Percentiles rank a stretch among this genome's conserved stretches.
phyloP scores from a whole-genome alignment of 2,329 filamentous ascomycete species.

The Calonectria naviculata region DNA sequence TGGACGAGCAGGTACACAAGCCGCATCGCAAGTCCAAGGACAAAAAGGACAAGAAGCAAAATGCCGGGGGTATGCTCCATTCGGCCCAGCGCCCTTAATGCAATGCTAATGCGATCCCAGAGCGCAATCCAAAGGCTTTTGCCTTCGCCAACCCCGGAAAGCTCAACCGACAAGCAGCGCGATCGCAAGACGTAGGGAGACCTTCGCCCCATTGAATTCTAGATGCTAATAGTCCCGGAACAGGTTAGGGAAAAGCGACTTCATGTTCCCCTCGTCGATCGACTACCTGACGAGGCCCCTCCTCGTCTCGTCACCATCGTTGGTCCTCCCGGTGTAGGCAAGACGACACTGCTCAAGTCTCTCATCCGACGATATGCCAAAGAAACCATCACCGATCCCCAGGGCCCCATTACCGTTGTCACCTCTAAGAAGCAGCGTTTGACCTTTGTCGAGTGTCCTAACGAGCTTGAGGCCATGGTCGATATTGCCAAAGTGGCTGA shows the following conservation, averaged over 20 bases:
- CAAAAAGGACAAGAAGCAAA: slow-evolving; percentile 75
- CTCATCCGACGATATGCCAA: slow-evolving; percentile 95
- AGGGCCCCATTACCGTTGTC: slow-evolving; percentile 93
- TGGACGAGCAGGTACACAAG: slow-evolving; percentile 87
- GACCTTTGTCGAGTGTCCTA: slow-evolving; percentile 97
- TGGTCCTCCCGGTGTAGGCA: slow-evolving; percentile 93
- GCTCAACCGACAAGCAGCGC: slow-evolving; percentile 78
- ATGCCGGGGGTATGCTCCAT: slow-evolving; percentile 63
- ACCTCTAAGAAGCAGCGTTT: slow-evolving; percentile 95
- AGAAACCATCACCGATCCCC: slow-evolving; percentile 89
- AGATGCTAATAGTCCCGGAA: slow-evolving; percentile 35
- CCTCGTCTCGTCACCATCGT: slow-evolving; percentile 94
- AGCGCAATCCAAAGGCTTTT: slow-evolving; percentile 90
- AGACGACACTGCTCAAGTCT: slow-evolving; percentile 95
- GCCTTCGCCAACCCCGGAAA: slow-evolving; percentile 85
- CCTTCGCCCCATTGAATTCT: background rate
- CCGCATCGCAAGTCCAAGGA: slow-evolving; percentile 89
- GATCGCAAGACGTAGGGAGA: slow-evolving; percentile 74
- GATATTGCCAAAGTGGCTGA: slow-evolving; percentile 97
- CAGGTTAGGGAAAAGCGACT: slow-evolving; percentile 95
- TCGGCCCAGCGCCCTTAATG: background rate
- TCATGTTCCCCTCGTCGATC: slow-evolving; percentile 96
- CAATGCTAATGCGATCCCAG: slow-evolving; percentile 52
- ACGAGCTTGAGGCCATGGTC: slow-evolving; percentile 95
- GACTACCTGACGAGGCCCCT: slow-evolving; percentile 93